Base-by-base conservation (phyloP, 495 filamentous ascomycete species). In the Daldinia vernicosa region DNA sequence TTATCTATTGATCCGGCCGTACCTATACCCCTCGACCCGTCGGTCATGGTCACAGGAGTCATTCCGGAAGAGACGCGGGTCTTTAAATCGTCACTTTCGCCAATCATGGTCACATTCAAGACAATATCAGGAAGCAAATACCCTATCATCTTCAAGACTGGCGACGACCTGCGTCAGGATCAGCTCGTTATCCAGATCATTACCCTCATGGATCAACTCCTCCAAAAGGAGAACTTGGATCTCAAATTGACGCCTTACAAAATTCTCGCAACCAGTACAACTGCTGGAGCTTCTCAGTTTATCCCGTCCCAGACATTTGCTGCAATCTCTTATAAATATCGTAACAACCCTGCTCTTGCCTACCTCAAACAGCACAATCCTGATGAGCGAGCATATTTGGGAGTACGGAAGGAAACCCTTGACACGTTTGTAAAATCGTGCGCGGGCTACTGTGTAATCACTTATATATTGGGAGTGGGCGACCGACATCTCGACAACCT, bases 111-210 rank as follows among this genome's bases (percentile, higher is more conserved):
- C n/a, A 91, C 91, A 33, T 97, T 98, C 81, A 93, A 91, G 76
- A 97, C 93, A 0, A 83, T 86, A 1, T 86, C 89, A 5, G 91
- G 91, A 4, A 83, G 84, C 40, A 91, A 90, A 66, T 98, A 98
- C 77, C 91, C 93, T 17, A 89, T 99, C 57, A 89, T 98, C 51
- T 98, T 98, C 87, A 99, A 99, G 79, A 94, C 93, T 3, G 95
- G 95, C 43, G 95, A 99, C 75, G 95, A 99, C 75, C 86, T 99
- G 40, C 92, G 95, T 0, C 95, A 99, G 80, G 95, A 99, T 74
- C 95, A 99, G 78, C 88, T 99, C 0, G 94, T 98, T 52, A 96
- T 99, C 67, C 95, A 99, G 69, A 98, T 98, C 73, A 97, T 99
- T 78, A 96, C 91, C 1, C 86, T 99, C 53, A 99, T 99, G 95